Base-by-base conservation (phyloP, 176 grass and related monocot species). In the Ensete glaucum region DNA sequence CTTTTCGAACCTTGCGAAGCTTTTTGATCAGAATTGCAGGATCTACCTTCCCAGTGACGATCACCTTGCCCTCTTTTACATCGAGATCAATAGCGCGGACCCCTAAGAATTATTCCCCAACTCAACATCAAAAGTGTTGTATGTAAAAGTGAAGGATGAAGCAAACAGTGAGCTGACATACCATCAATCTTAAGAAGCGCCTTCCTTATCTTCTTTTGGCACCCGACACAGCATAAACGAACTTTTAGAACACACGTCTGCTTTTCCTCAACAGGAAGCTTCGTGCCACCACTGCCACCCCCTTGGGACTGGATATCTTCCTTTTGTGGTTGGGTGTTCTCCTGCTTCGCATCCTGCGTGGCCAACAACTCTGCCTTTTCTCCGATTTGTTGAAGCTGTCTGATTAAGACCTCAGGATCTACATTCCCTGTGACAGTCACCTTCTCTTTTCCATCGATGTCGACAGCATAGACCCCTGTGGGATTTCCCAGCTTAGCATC, bases 401-500 rank as follows among this genome's bases (percentile, higher is more conserved):
- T 89, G 4, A 96, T 88, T 55, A 96, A 82, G 80, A 87, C 92
- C 67, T 29, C 76, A 71, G 89, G 89, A 83, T 96, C 92, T 50
- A 87, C 83, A 13, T 82, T 57, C 9, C 92, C 89, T 22, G 78
- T 80, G 59, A 92, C 82, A 53, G 67, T 84, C 78, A 96, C 87
- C 85, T 84, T 87, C 74, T 89, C 82, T 53, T 92, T 85, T 2
- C 83, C 67, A 76, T 96, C 85, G 52, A 96, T 73, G 53, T 10
- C 56, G 64, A 19, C 78, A 1, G 82, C 73, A 81, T 92, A 96
- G 52, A 96, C 92, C 52, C 89, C 92, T 96, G 82, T 23, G 67
- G 29, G 4, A 34, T 34, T 34, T 34, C 4, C 29, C 29, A 34
- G 4, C 29, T 34, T 34, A 34, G 4, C 29, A 34, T 5, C 29